Evolutionary conservation across 2,329 filamentous ascomycete genomes (phyloP), one percentile per base, ranked within the genome.

Genomic region (Diaporthe vexans): DNA sequence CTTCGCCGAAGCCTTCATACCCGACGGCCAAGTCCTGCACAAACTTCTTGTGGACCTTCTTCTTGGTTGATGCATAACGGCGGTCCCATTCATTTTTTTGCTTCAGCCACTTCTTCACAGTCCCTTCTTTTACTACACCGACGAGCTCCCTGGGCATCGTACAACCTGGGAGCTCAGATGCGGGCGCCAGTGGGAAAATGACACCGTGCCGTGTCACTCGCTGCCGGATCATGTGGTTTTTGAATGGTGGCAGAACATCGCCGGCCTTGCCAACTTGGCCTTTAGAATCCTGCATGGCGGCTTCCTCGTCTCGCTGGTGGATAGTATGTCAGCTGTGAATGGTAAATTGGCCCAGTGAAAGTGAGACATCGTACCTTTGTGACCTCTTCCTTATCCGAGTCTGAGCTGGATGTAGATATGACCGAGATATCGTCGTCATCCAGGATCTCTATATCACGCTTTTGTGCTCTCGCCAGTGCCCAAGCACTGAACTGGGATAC

Each of bases 401-500:
- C 83, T 1, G 85, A 85, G 7, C 81, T 85, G 1, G 91, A 92
- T 15, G 80, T 85, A 0, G 94, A 95, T 63, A 95, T 94, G 37
- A 95, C 84, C 0, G 94, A 96, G 65, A 95, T 90, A 15, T 90
- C 87, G 77, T 95, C 94, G 75, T 97, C 94, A 75, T 95, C 93
- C 48, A 93, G 82, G 48, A 97, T 96, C 24, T 97, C 94, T 72
- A 98, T 95, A 0, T 91, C 90, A 0, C 89, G 90, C 75, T 94
- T 89, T 80, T 98, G 95, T 0, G 95, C 95, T 77, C 93, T 88
- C 0, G 95, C 94, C 29, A 98, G 87, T 0, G 94, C 93, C 95
- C 95, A 98, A 0, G 95, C 95, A 2, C 95, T 94, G 80, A 99
- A 98, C 78, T 98, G 96, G 0, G 97, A 94, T 70, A 98, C 91